Conservation (phyloP, 805 yeast genomes). For the Vanderwaltozyma tropicalis region DNA sequence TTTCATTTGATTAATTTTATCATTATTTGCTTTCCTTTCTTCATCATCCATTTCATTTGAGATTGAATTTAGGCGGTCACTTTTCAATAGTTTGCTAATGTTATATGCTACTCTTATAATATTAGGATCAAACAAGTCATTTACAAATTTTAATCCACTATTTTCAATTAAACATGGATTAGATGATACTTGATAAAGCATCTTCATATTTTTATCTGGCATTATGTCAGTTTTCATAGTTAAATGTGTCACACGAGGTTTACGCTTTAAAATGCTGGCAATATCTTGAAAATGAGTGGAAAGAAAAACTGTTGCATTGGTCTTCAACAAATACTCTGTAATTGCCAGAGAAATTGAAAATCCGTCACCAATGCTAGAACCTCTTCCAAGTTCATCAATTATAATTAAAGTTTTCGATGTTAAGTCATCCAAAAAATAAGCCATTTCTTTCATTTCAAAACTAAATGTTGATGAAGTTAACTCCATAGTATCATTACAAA, state of each 20-base stretch:
- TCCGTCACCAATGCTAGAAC: constrained; percentile 42
- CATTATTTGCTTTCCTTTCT: constrained; percentile 2
- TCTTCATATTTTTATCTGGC: constrained; percentile 12
- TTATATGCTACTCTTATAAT: constrained; percentile 23
- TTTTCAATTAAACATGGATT: constrained; percentile 20
- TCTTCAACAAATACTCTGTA: constrained; percentile 28
- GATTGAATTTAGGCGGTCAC: not conserved
- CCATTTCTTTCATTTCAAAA: constrained; percentile 39
- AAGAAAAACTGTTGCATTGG: constrained; percentile 28
- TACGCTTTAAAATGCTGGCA: constrained; percentile 28
- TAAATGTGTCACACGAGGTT: constrained; percentile 29
- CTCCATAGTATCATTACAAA: constrained; percentile 29
- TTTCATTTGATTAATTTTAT: constrained; percentile 13
- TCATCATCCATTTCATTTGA: constrained; percentile 6
- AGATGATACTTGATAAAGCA: constrained; percentile 25
- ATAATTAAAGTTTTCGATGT: constrained; percentile 31
- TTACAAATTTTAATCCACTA: constrained; percentile 27
- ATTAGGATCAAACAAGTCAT: constrained; percentile 13
- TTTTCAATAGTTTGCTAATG: constrained; percentile 14
- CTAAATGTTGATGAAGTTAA: constrained; percentile 35
- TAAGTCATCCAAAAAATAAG: constrained; percentile 33
- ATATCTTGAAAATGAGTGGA: constrained; percentile 39
- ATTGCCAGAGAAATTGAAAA: constrained; percentile 40
- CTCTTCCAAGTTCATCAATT: constrained; percentile 49
- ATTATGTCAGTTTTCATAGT: constrained; percentile 28